phyloP scores from a whole-genome alignment of 768 basidiomycete genomes.

The Podaxis rugospora region DNA sequence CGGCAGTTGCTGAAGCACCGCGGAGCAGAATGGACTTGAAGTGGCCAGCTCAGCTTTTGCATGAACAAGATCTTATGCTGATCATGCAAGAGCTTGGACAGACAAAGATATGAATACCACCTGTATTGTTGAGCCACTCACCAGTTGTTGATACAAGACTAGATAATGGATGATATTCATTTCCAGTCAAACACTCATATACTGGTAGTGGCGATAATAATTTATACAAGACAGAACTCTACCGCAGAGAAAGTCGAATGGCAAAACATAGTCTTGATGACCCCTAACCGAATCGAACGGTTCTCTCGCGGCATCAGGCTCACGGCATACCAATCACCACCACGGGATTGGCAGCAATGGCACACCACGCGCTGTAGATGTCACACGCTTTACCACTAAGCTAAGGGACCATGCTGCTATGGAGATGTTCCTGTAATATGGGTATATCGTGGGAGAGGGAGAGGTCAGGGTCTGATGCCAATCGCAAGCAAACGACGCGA shows the following conservation, averaged over 20 bases:
- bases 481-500: neutral
- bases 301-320: constrained; percentile 26
- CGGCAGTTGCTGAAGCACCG: too few species aligned
- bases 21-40: too few species aligned
- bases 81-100: too few species aligned
- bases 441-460: neutral
- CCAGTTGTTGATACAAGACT: too few species aligned
- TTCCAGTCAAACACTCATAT: too few species aligned
- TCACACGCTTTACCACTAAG: constrained; percentile 33
- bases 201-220: neutral
- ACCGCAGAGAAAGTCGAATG: neutral
- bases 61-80: too few species aligned
- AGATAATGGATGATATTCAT: too few species aligned
- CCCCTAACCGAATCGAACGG: constrained; percentile 32
- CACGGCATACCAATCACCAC: neutral
- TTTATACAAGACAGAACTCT: neutral
- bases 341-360: neutral
- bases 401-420: constrained; percentile 21
- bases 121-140: too few species aligned
- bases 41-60: too few species aligned
- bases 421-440: neutral
- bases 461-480: neutral
- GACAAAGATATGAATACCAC: too few species aligned
- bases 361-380: constrained; percentile 17
- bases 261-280: constrained; percentile 11